Conservation (phyloP, 2,329 filamentous ascomycete genomes). For the Exophiala sp. region DNA sequence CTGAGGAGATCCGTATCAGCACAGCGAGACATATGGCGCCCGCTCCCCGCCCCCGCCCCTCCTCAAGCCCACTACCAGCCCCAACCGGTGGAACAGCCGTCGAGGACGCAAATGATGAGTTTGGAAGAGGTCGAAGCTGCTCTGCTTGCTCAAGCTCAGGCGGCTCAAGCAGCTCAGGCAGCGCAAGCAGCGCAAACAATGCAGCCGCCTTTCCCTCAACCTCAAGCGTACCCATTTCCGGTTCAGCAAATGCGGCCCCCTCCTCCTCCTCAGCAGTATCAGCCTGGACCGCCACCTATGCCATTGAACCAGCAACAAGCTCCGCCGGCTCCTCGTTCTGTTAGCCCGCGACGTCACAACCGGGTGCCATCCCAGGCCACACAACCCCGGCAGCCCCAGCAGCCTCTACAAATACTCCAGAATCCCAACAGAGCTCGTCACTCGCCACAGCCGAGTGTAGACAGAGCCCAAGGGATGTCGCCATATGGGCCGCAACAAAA, state of each 20-base stretch:
- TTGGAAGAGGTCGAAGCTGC: conserved; percentile 94
- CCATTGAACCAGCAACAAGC: conserved; percentile 15
- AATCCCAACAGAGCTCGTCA: conserved; percentile 63
- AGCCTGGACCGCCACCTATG: conserved; percentile 6
- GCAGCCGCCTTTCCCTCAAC: conserved; percentile 16
- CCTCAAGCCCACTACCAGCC: conserved; percentile 29
- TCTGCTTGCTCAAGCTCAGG: conserved; percentile 55
- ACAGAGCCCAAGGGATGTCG: conserved; percentile 26
- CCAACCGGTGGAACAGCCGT: conserved; percentile 2
- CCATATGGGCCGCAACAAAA: conserved; percentile 30
- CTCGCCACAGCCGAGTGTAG: conserved; percentile 35
- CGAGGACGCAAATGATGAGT: conserved; percentile 65
- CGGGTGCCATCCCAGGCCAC: conserved; percentile 19
- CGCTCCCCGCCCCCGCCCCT: too few species aligned
- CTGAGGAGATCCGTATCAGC: conserved; percentile 20
- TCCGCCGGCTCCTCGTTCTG: conserved; percentile 37
- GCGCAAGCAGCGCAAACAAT: conserved; percentile 7
- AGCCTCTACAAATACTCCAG: conserved; percentile 70
- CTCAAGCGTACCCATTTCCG: conserved; percentile 23
- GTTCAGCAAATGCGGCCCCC: conserved; percentile 31
- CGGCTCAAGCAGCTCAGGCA: conserved; percentile 2
- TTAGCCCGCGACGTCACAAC: conserved; percentile 35
- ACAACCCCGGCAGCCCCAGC: conserved; percentile 45
- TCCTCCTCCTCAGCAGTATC: conserved; percentile 30
- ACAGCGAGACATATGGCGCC: conserved; percentile 27